These are phyloP conservation scores for Styphnolobium japonicum DNA, from an alignment of 306 rosid genomes.

Conservation along the genomic window DNA sequence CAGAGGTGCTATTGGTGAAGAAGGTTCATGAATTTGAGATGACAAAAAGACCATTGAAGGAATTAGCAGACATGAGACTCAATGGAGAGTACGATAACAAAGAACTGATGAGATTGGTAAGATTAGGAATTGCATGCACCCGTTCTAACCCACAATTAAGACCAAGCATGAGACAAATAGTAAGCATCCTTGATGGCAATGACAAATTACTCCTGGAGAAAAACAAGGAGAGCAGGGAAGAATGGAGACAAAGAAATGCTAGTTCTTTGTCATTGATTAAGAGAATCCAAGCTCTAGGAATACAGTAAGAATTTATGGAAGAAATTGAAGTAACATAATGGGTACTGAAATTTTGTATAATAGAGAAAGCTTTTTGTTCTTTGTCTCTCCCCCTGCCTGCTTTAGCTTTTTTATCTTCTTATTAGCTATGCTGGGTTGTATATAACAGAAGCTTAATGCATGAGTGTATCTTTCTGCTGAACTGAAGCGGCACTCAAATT, in stretches of 20 bases:
- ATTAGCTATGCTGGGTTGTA: slow-evolving; percentile 19
- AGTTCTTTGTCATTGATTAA: slow-evolving; percentile 56
- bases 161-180: slow-evolving; percentile 85
- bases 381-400: background rate
- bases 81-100: slow-evolving; percentile 58
- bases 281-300: slow-evolving; percentile 93
- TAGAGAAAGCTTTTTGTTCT: slow-evolving; percentile 16
- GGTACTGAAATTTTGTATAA: slow-evolving; percentile 20
- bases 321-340: background rate
- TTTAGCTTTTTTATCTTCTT: slow-evolving; percentile 24
- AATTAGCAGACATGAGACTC: slow-evolving; percentile 64
- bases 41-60: slow-evolving; percentile 58
- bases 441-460: slow-evolving; percentile 22
- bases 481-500: slow-evolving; percentile 13
- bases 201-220: slow-evolving; percentile 45
- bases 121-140: slow-evolving; percentile 73
- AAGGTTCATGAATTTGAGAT: slow-evolving; percentile 65
- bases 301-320: slow-evolving; percentile 49
- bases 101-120: slow-evolving; percentile 64
- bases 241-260: slow-evolving; percentile 67
- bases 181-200: slow-evolving; percentile 74
- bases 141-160: slow-evolving; percentile 52
- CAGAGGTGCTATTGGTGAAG: slow-evolving; percentile 79
- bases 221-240: slow-evolving; percentile 57
- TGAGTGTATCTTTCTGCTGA: slow-evolving; percentile 16